Conservation (phyloP, 495 filamentous ascomycete species). For the Astrothelium subdiscretum region DNA sequence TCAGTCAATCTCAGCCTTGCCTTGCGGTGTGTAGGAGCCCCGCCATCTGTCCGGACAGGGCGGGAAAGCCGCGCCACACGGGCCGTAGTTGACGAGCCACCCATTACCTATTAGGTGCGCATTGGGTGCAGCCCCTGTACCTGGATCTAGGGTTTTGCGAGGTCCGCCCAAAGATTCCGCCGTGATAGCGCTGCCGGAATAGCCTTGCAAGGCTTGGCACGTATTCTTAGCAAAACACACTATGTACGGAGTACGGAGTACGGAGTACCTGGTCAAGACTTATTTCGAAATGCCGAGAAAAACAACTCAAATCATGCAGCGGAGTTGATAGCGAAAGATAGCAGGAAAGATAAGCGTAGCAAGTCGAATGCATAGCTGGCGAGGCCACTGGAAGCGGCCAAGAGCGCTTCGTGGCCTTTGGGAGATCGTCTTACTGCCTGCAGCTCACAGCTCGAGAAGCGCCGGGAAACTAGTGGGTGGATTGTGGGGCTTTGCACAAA, state of each 20-base stretch:
- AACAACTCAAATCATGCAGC: not conserved
- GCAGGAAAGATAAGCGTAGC: not conserved
- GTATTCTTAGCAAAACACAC: not conserved
- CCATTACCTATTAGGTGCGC: not conserved
- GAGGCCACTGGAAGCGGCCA: not conserved
- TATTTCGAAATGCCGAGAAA: not conserved
- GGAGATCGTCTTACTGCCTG: not conserved
- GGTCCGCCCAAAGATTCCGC: not conserved
- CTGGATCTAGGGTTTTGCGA: not conserved
- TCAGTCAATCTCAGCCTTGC: too few species aligned
- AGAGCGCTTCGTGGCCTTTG: not conserved
- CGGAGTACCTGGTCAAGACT: not conserved
- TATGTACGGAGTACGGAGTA: not conserved
- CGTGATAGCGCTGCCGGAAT: not conserved
- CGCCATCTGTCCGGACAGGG: not conserved
- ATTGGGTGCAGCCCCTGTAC: not conserved
- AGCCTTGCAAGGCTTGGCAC: not conserved
- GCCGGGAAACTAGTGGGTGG: not conserved
- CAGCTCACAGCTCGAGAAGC: not conserved
- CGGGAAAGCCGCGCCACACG: not conserved
- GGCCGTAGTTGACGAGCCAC: not conserved
- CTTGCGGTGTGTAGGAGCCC: not conserved
- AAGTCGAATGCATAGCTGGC: not conserved
- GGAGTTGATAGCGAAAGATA: not conserved
- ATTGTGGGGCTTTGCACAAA: not conserved